These are phyloP conservation scores for Tillandsia fasciculata DNA, from an alignment of 176 grass and related monocot species.

Conservation along the genomic window DNA sequence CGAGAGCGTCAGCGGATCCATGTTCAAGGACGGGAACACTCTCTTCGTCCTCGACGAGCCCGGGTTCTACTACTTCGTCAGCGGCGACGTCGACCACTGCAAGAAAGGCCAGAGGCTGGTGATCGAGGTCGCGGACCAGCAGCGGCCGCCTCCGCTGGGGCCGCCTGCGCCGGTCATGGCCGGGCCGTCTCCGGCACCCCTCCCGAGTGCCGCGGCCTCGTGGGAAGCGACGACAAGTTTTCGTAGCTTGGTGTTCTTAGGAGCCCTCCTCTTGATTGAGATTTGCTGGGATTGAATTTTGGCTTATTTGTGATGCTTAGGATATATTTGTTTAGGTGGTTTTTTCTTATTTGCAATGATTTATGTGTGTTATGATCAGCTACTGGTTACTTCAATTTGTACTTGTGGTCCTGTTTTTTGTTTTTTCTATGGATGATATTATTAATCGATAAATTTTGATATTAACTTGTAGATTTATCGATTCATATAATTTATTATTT, in stretches of 20 bases:
- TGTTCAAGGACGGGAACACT: conserved; percentile 40
- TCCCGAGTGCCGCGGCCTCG: not conserved
- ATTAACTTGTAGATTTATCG: too few species aligned
- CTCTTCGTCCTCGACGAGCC: conserved; percentile 40
- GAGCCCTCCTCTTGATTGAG: too few species aligned
- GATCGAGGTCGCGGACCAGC: conserved; percentile 24
- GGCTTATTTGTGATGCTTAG: too few species aligned
- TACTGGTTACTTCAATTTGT: too few species aligned
- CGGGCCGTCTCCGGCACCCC: conserved; percentile 7
- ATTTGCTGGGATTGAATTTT: too few species aligned
- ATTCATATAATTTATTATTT: too few species aligned
- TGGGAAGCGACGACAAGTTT: not conserved
- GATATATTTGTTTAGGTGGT: too few species aligned
- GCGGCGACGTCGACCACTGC: conserved; percentile 47
- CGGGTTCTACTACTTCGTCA: conserved; percentile 54
- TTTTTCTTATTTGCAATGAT: too few species aligned
- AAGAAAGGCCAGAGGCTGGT: conserved; percentile 48
- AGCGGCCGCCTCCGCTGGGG: not conserved
- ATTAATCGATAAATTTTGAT: too few species aligned
- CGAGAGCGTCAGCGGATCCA: conserved; percentile 10
- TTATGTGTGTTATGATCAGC: too few species aligned
- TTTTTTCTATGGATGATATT: too few species aligned
- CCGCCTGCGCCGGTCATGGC: not conserved
- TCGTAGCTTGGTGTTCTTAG: not conserved
- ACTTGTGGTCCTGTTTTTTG: too few species aligned